Conservation (phyloP, 164 flowering plant species). For the Amborella trichopoda region DNA sequence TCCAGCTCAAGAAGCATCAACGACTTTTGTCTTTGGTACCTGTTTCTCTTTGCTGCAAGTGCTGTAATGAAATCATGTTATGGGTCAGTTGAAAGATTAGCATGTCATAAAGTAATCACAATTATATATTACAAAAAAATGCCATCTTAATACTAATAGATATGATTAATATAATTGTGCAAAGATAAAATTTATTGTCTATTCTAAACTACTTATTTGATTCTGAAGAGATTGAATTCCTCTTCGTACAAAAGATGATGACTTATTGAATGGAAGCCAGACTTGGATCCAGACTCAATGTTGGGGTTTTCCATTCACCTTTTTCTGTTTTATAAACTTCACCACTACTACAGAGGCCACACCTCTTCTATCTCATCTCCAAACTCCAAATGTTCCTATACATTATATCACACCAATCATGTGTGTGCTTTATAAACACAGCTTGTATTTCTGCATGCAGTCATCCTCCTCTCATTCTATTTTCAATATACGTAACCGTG, state of each 20-base stretch:
- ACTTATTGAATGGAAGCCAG: no score
- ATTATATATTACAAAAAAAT: not conserved
- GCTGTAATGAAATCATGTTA: conserved; percentile 33
- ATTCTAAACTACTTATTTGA: not conserved
- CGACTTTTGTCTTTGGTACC: conserved; percentile 88
- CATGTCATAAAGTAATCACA: not conserved
- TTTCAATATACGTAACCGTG: no score
- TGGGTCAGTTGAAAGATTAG: conserved; percentile 1
- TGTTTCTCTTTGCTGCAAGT: conserved; percentile 84
- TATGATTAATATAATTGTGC: not conserved
- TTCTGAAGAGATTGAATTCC: not conserved
- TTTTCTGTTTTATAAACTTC: no score
- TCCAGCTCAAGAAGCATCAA: conserved; percentile 95
- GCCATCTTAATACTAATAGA: not conserved
- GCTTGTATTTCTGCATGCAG: no score
- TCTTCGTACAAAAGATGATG: not conserved
- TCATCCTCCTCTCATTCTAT: no score
- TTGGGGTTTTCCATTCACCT: no score
- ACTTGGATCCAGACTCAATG: no score
- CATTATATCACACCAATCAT: no score
- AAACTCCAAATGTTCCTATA: no score
- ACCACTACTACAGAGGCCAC: no score
- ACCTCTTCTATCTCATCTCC: no score
- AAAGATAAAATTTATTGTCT: not conserved
- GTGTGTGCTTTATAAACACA: no score